These are phyloP conservation scores for Diaporthe eres DNA, from an alignment of 2,329 filamentous ascomycete genomes.

Conservation along the genomic window DNA sequence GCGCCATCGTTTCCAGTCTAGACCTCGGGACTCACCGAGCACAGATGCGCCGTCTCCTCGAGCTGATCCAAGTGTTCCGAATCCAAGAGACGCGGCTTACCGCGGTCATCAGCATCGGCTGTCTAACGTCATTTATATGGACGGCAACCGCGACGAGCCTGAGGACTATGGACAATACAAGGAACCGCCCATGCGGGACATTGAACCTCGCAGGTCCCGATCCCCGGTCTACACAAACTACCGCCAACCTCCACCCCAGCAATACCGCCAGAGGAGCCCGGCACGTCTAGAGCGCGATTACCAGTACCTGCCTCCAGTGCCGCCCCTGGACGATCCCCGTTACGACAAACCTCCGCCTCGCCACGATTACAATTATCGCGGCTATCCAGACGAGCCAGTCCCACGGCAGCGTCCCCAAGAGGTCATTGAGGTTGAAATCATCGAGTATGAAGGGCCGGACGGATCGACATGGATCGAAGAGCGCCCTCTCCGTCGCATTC, in stretches of 20 bases:
- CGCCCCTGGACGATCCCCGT: conserved; percentile 45
- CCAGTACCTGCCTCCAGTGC: conserved; percentile 47
- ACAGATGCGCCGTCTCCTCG: conserved; percentile 39
- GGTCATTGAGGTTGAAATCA: conserved; percentile 59
- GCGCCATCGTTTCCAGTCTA: conserved; percentile 32
- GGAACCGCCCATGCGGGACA: conserved; percentile 43
- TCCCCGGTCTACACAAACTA: conserved; percentile 51
- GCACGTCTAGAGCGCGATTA: conserved; percentile 47
- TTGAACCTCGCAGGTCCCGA: conserved; percentile 48
- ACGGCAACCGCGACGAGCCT: conserved; percentile 33
- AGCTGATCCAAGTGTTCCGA: neutral
- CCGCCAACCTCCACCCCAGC: conserved; percentile 46
- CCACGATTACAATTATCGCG: conserved; percentile 36
- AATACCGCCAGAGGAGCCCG: conserved; percentile 52
- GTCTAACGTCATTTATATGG: conserved; percentile 39
- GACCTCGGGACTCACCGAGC: conserved; percentile 28
- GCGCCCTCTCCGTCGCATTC: conserved; percentile 53
- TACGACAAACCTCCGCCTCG: conserved; percentile 48
- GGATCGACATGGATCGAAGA: conserved; percentile 62
- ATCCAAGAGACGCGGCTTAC: conserved; percentile 22
- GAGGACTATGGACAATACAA: conserved; percentile 42
- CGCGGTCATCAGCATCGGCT: conserved; percentile 34
- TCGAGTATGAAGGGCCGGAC: conserved; percentile 59
- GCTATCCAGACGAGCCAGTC: conserved; percentile 42
- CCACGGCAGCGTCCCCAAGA: conserved; percentile 50